Evolutionary conservation across 257 asterid genomes (phyloP), one percentile per base, ranked within the genome.

Genomic region (Apocynum venetum): DNA sequence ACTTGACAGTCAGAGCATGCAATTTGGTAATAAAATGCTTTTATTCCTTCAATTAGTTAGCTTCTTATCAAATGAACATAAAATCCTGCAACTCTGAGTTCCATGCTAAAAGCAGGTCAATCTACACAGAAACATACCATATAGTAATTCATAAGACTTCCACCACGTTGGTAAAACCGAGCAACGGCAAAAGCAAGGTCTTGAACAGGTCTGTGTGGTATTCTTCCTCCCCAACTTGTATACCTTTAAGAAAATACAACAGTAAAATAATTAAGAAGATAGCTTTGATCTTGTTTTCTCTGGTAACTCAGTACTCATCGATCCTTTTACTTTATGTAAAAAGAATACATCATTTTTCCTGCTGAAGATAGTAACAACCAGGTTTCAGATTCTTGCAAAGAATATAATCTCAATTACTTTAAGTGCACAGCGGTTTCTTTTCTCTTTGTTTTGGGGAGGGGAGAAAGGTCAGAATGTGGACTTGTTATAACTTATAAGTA

Each of bases 161-260:
- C 98, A 70, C 98, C 96, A 60, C 97, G 97, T 80, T 94, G 97
- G 85, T 83, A 94, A 89, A 94, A 94, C 44, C 98, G 97, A 86
- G 98, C 98, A 81, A 94, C 92, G 69, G 98, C 96, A 88, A 94
- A 94, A 31, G 98, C 98, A 53, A 94, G 78, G 87, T 94, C 98
- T 85, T 92, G 93, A 65, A 87, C 84, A 47, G 98, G 97, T 71
- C 98, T 89, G 79, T 86, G 92, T 55, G 98, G 98, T 77, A 94
- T 77, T 87, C 92, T 81, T 74, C 85, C 98, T 48, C 98, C 98
- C 97, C 97, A 94, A 76, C 84, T 78, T 40, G 97, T 88, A 83
- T 84, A 94, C 98, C 98, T 93, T 83, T 59, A 80, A 57, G 31
- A 36, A 75, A 80, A 82, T 68, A 74, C 51, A 80, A 73, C 20